Base-by-base conservation (phyloP, 352 stramenopile species). In the Elongisporangium undulatum region DNA sequence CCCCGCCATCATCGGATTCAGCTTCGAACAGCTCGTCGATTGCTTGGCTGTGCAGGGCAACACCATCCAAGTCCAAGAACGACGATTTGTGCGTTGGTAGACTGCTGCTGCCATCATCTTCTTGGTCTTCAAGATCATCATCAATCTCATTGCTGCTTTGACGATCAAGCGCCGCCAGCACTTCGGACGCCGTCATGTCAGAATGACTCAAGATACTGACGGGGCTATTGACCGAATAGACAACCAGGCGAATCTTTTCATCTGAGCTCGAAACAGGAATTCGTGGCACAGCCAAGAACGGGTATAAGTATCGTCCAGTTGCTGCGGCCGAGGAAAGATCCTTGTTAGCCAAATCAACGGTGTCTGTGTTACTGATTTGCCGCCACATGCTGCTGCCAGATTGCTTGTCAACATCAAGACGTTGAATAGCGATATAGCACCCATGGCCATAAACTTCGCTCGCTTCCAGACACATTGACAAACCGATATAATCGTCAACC, bases 1-100 rank as follows among this genome's bases (percentile, higher is more conserved):
- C 63, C 13, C 64, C 68, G 16, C 75, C 85, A 26, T 62, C 66
- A 12, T 88, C 80, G 0, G 85, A 94, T 24, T 94, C 85, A 52
- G 83, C 69, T 56, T 94, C 85, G 56, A 94, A 94, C 2, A 94
- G 66, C 19, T 92, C 85, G 22, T 94, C 82, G 38, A 94, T 92
- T 21, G 83, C 76, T 20, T 75, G 79, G 20, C 68, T 60, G 24
- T 68, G 51, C 8, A 75, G 51, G 3, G 63, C 68, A 19, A 52
- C 58, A 5, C 64, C 63, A 10, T 81, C 74, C 51, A 72, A 59
- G 21, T 87, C 76, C 0, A 79, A 64, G n/a, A 82, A 49, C 6
- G 75, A 85, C 16, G 75, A 87, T 23, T 83, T 74, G 23, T 83
- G 26, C 45, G 78, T 82, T 60, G 72, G 67, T 23, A 77, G 62